These are phyloP conservation scores for Ophiostoma australiae DNA, from an alignment of 2,329 filamentous ascomycete species.

Conservation along the genomic window DNA sequence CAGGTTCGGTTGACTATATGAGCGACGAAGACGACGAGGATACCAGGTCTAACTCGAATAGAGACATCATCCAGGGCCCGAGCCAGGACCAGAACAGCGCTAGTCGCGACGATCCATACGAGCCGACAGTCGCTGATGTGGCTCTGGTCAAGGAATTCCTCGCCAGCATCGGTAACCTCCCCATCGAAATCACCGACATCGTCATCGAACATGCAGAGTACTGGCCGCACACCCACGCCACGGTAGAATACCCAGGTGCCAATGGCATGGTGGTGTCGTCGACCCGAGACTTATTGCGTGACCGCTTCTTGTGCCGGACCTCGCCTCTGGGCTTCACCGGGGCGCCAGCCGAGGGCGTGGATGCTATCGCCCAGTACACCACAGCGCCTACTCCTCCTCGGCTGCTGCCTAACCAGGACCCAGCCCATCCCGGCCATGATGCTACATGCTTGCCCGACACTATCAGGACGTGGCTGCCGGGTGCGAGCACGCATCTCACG, in stretches of 20 bases:
- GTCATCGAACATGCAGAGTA: slow-evolving; percentile 59
- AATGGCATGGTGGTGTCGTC: slow-evolving; percentile 41
- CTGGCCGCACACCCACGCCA: slow-evolving; percentile 49
- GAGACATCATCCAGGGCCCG: background rate
- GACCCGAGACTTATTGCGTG: too few relatives aligned
- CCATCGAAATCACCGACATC: slow-evolving; percentile 51
- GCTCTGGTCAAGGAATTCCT: slow-evolving; percentile 46
- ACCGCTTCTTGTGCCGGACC: slow-evolving; percentile 31
- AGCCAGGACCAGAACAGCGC: too few relatives aligned
- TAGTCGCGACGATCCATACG: slow-evolving; percentile 11
- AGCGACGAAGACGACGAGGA: background rate
- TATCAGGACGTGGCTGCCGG: slow-evolving; percentile 13
- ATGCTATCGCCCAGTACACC: background rate
- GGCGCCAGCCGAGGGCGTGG: background rate
- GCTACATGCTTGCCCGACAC: slow-evolving; percentile 9
- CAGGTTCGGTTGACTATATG: too few relatives aligned
- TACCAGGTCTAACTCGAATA: background rate
- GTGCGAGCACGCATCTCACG: slow-evolving; percentile 30
- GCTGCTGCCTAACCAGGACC: background rate
- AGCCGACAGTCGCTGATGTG: slow-evolving; percentile 47
- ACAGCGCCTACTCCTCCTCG: background rate
- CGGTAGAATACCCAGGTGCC: background rate
- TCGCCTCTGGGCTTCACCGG: slow-evolving; percentile 38
- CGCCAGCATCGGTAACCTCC: slow-evolving; percentile 41
- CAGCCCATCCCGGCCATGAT: background rate